Conservation (phyloP, 164 flowering plant species). For the Chloranthus sessilifolius region DNA sequence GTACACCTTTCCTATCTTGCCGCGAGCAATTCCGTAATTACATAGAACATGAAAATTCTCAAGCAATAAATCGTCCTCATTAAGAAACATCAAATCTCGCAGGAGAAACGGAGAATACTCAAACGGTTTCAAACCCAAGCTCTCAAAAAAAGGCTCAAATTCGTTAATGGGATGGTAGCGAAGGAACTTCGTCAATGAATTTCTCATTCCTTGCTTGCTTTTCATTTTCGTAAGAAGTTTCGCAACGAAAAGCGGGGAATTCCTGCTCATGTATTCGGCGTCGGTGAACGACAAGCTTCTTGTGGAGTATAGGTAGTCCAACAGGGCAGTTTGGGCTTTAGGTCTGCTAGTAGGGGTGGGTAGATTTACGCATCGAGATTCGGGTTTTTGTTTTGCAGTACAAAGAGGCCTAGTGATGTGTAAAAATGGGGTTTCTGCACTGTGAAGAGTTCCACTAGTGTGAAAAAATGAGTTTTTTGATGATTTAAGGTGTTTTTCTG, state of each 20-base stretch:
- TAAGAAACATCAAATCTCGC: slow-evolving; percentile 44
- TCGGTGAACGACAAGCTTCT: slow-evolving; percentile 47
- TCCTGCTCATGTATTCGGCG: slow-evolving; percentile 71
- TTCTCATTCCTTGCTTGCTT: slow-evolving; percentile 23
- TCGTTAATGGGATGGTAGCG: slow-evolving; percentile 79
- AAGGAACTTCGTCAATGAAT: slow-evolving; percentile 42
- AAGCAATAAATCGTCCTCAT: slow-evolving; percentile 52
- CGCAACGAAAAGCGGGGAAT: slow-evolving; percentile 49
- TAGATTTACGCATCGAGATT: background rate
- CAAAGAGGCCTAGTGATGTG: too few relatives aligned
- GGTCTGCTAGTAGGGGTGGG: slow-evolving; percentile 1
- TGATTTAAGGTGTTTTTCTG: too few relatives aligned
- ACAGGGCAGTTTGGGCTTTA: slow-evolving; percentile 47
- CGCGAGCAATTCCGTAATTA: slow-evolving; percentile 50
- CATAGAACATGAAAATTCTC: slow-evolving; percentile 55
- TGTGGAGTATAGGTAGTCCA: slow-evolving; percentile 68
- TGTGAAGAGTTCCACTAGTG: too few relatives aligned
- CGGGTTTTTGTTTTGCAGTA: too few relatives aligned
- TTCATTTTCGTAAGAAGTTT: slow-evolving; percentile 34
- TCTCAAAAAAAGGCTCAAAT: slow-evolving; percentile 87
- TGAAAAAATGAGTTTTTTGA: too few relatives aligned
- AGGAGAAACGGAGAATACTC: slow-evolving; percentile 43
- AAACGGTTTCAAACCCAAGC: slow-evolving; percentile 56
- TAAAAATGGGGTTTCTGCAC: too few relatives aligned
- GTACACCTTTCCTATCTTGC: slow-evolving; percentile 61